Evolutionary conservation across 306 rosid genomes (phyloP).

Genomic region (Quercus wislizeni): DNA sequence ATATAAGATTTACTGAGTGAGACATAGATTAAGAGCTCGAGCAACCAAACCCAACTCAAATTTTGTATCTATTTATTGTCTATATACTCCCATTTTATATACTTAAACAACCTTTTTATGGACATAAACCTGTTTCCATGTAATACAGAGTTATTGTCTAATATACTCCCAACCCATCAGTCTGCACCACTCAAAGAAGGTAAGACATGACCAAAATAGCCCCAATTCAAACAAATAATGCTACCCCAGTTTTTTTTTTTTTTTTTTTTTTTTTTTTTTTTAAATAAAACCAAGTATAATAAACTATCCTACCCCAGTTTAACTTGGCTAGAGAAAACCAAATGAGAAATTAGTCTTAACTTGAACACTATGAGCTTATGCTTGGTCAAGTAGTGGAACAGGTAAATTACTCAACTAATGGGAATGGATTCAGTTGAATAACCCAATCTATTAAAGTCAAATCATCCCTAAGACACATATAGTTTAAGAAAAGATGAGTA

Average conservation of each 20-base stretch:
- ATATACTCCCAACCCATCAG: not conserved
- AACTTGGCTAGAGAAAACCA: not conserved
- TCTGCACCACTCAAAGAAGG: not conserved
- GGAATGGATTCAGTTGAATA: constrained; percentile 1
- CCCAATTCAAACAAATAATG: not conserved
- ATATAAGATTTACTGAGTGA: not conserved
- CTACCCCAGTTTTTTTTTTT: too few species aligned
- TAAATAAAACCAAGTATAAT: not conserved
- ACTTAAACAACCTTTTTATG: not conserved
- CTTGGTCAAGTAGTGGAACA: not conserved
- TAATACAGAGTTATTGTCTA: not conserved
- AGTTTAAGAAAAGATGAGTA: not conserved
- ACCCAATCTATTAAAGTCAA: not conserved
- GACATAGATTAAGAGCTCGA: not conserved
- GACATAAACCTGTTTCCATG: not conserved
- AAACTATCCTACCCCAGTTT: not conserved
- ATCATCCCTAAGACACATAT: constrained; percentile 7
- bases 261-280: too few species aligned
- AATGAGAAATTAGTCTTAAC: not conserved
- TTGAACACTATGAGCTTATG: not conserved
- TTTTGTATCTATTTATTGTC: not conserved
- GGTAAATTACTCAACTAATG: not conserved
- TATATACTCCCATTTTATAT: not conserved
- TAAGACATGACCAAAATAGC: not conserved
- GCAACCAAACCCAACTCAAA: not conserved